Percentiles rank a stretch among this genome's conserved stretches.
These are phyloP conservation scores for Bretziella fagacearum DNA, from an alignment of 2,329 filamentous ascomycete species.

Conservation along the genomic window DNA sequence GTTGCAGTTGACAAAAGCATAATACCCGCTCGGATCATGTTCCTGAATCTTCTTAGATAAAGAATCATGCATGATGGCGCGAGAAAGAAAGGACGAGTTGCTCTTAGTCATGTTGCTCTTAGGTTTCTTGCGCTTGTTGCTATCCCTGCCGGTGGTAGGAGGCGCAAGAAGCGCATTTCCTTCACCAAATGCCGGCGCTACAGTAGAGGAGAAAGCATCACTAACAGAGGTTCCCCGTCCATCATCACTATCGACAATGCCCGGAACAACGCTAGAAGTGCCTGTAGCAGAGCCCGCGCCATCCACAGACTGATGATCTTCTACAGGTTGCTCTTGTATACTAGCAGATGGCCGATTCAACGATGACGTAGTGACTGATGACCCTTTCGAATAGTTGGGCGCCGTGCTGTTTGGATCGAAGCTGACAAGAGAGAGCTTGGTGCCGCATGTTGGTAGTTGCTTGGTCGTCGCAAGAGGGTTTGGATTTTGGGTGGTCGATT, in stretches of 20 bases:
- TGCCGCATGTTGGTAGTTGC: slow-evolving; percentile 67
- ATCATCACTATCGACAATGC: slow-evolving; percentile 37
- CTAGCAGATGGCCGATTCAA: slow-evolving; percentile 29
- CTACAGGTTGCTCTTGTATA: slow-evolving; percentile 41
- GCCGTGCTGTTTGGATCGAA: slow-evolving; percentile 44
- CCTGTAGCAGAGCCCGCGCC: neutral
- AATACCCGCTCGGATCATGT: slow-evolving; percentile 59
- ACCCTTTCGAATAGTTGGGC: slow-evolving; percentile 37
- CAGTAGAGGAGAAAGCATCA: slow-evolving; percentile 27
- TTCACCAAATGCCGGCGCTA: slow-evolving; percentile 62
- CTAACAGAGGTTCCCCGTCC: slow-evolving; percentile 36
- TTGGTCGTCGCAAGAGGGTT: slow-evolving; percentile 81
- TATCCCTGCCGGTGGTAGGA: slow-evolving; percentile 44
- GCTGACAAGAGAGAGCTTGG: slow-evolving; percentile 63
- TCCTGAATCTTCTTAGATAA: slow-evolving; percentile 66
- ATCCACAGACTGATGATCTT: slow-evolving; percentile 15
- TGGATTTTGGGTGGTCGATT: slow-evolving; percentile 69
- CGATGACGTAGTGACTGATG: slow-evolving; percentile 33
- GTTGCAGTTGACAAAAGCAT: slow-evolving; percentile 91
- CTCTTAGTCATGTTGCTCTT: slow-evolving; percentile 98
- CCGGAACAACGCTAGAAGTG: slow-evolving; percentile 30
- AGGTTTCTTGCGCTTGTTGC: slow-evolving; percentile 74
- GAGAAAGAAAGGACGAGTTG: slow-evolving; percentile 95
- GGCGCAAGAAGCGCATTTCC: slow-evolving; percentile 55
- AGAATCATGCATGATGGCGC: slow-evolving; percentile 78